Conservation (phyloP, 1,284 basidiomycete genomes). For the Ustilago hordei region DNA sequence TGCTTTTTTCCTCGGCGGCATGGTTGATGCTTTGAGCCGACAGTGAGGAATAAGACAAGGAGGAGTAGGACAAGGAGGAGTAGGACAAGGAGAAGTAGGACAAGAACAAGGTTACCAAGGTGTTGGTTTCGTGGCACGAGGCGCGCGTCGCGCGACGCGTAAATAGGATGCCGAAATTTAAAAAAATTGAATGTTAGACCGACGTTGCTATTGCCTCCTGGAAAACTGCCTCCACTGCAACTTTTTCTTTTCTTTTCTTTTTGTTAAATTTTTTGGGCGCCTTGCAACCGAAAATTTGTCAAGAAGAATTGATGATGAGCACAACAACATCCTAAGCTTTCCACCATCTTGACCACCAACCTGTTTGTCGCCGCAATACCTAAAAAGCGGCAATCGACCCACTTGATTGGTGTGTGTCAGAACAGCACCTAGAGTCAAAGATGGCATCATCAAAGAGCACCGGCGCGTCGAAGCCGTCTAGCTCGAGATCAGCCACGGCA, state of each 20-base stretch:
- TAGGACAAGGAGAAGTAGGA: background rate
- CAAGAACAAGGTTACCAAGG: background rate
- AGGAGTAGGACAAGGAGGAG: background rate
- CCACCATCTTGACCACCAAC: slow-evolving; percentile 6
- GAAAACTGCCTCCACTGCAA: slow-evolving; percentile 25
- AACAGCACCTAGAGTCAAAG: background rate
- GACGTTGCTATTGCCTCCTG: background rate
- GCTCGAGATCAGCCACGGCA: slow-evolving; percentile 10
- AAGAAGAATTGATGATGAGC: background rate
- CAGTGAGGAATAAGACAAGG: background rate
- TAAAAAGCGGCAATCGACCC: slow-evolving; percentile 1
- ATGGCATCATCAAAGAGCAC: slow-evolving; percentile 10
- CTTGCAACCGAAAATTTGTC: slow-evolving; percentile 4
- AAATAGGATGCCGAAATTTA: slow-evolving; percentile 12
- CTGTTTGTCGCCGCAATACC: slow-evolving; percentile 3
- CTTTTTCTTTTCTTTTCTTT: slow-evolving; percentile 1
- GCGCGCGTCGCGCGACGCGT: slow-evolving; percentile 39
- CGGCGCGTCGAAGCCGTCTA: slow-evolving; percentile 17
- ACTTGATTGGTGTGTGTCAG: background rate
- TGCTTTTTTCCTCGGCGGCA: slow-evolving; percentile 29
- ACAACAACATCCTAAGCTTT: background rate
- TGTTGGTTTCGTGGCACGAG: slow-evolving; percentile 18
- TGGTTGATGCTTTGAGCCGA: slow-evolving; percentile 4
- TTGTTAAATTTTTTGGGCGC: slow-evolving; percentile 9
- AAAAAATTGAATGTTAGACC: background rate